Evolutionary conservation across 371 early-diverging fungal genomes (phyloP).

Genomic region (Circinella umbellata): DNA sequence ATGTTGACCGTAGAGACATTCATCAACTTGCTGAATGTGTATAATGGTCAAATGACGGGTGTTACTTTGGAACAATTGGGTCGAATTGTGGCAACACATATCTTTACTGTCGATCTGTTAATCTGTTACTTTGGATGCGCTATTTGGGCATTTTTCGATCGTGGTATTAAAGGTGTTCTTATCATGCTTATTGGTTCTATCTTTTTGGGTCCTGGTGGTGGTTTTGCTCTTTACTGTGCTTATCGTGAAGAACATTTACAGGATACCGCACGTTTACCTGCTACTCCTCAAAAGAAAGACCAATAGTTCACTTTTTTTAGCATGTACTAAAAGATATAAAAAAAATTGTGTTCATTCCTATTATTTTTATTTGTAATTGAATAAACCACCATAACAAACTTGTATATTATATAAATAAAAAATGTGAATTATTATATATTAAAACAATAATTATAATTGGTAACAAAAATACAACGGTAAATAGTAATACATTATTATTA

Average conservation of each 20-base stretch:
- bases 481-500: neutral
- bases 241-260: slow-evolving; percentile 22
- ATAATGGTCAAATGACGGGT: neutral
- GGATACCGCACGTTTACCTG: slow-evolving; percentile 7
- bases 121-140: neutral
- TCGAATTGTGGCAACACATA: slow-evolving; percentile 12
- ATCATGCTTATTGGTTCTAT: slow-evolving; percentile 9
- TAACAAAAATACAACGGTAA: neutral
- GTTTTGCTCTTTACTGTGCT: slow-evolving; percentile 14
- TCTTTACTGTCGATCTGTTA: slow-evolving; percentile 13
- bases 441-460: neutral
- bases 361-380: too few relatives aligned
- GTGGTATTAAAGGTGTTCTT: slow-evolving; percentile 5
- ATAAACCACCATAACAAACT: too few relatives aligned
- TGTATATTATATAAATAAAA: neutral
- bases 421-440: neutral
- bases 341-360: too few relatives aligned
- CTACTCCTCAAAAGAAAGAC: slow-evolving; percentile 4
- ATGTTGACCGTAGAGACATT: slow-evolving; percentile 11
- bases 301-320: neutral
- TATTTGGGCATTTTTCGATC: slow-evolving; percentile 16
- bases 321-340: neutral
- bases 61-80: slow-evolving; percentile 11
- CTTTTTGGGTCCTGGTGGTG: slow-evolving; percentile 23
- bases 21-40: slow-evolving; percentile 6